phyloP scores from a whole-genome alignment of 2,329 filamentous ascomycete species.

The Herpotrichia juniperi region DNA sequence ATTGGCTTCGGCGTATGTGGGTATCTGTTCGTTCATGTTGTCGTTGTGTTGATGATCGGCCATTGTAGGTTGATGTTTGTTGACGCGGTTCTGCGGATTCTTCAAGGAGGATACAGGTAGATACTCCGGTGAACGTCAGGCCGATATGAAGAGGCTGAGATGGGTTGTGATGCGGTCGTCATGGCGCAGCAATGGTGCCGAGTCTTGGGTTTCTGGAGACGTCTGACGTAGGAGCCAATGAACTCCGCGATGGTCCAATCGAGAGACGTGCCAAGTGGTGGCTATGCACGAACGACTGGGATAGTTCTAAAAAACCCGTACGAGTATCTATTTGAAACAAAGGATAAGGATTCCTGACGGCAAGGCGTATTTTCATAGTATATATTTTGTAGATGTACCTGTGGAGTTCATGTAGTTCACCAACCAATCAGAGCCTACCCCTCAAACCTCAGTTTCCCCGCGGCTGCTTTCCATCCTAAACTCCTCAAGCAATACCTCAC shows the following conservation, averaged over 20 bases:
- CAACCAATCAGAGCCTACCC: too few relatives aligned
- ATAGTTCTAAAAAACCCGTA: too few relatives aligned
- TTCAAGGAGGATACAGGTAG: neutral
- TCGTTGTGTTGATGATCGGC: neutral
- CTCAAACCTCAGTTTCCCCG: too few relatives aligned
- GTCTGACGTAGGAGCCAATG: neutral
- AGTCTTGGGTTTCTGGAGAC: neutral
- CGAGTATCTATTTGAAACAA: too few relatives aligned
- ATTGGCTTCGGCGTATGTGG: slow-evolving; percentile 11
- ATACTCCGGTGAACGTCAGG: too few relatives aligned
- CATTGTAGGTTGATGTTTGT: neutral
- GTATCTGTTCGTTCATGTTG: slow-evolving; percentile 2
- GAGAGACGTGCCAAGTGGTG: neutral
- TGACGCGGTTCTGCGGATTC: neutral
- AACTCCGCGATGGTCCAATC: neutral
- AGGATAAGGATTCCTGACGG: too few relatives aligned
- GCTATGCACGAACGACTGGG: too few relatives aligned
- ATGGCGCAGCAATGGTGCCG: neutral
- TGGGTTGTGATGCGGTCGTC: neutral
- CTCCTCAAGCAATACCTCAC: too few relatives aligned
- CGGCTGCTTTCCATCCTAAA: too few relatives aligned
- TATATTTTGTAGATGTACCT: too few relatives aligned
- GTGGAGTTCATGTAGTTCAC: too few relatives aligned
- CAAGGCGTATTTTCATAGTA: too few relatives aligned
- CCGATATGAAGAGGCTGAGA: neutral